Percentiles rank a stretch among this genome's conserved stretches.
These are phyloP conservation scores for Sugiyamaella neomexicana DNA, from an alignment of 1,139 yeast genomes.

Conservation along the genomic window DNA sequence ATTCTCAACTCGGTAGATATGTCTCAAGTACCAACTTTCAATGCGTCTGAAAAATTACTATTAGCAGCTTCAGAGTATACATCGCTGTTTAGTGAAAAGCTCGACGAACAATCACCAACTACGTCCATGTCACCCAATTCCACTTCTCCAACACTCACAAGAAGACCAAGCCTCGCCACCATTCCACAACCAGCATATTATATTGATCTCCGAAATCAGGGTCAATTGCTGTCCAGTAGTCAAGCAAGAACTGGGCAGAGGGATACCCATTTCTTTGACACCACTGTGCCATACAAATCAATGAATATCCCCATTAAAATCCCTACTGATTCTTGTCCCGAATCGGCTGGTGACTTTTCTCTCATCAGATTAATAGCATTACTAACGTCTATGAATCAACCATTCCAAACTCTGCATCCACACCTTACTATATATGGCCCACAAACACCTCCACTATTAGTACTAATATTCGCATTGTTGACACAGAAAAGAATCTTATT, in stretches of 20 bases:
- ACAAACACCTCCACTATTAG: conserved; percentile 58
- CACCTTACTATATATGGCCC: conserved; percentile 53
- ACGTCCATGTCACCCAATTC: background rate
- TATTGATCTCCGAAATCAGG: conserved; percentile 36
- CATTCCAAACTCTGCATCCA: conserved; percentile 32
- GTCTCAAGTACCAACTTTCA: conserved; percentile 36
- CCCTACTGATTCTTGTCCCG: conserved; percentile 40
- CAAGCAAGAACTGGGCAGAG: conserved; percentile 28
- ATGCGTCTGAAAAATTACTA: conserved; percentile 37
- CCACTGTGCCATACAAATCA: conserved; percentile 36
- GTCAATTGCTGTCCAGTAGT: conserved; percentile 28
- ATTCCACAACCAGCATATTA: conserved; percentile 30
- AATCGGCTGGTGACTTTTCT: conserved; percentile 39
- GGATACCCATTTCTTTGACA: conserved; percentile 40
- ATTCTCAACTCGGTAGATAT: conserved; percentile 43
- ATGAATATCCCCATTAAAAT: conserved; percentile 40
- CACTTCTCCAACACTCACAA: background rate
- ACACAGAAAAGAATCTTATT: conserved; percentile 59
- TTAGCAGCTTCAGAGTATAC: conserved; percentile 36
- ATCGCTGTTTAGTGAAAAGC: conserved; percentile 37
- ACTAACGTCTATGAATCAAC: conserved; percentile 28
- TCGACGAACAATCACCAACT: conserved; percentile 24
- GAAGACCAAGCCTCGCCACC: conserved; percentile 8
- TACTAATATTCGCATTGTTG: conserved; percentile 56
- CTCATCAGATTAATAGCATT: conserved; percentile 33